Evolutionary conservation across 1,139 yeast species (phyloP).

Genomic region (Geotrichum europaeum): DNA sequence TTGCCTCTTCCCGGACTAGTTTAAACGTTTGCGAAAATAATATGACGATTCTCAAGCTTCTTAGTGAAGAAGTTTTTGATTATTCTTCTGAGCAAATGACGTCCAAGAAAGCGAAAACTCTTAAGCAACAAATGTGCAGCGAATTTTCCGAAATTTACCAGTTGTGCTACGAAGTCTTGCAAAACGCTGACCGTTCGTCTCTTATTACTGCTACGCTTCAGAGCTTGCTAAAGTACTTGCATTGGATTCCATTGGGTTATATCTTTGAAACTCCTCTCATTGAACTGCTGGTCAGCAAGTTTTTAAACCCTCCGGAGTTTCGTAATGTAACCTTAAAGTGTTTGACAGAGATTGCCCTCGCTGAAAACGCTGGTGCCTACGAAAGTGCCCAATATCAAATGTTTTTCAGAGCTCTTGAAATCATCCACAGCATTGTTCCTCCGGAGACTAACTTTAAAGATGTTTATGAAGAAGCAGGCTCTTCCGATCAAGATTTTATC

Average conservation of each 20-base stretch:
- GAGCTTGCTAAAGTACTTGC: conserved; percentile 76
- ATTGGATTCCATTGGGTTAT: conserved; percentile 90
- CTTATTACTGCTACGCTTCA: conserved; percentile 79
- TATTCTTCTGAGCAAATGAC: conserved; percentile 93
- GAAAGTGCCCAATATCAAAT: conserved; percentile 54
- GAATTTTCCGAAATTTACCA: conserved; percentile 93
- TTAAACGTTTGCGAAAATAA: conserved; percentile 95
- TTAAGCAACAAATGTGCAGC: conserved; percentile 76
- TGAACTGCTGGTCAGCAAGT: conserved; percentile 64
- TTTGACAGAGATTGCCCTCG: conserved; percentile 78
- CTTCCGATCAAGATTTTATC: conserved; percentile 86
- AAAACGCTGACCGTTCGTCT: conserved; percentile 77
- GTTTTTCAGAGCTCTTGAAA: conserved; percentile 71
- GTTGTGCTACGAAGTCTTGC: conserved; percentile 87
- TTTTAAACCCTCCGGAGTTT: conserved; percentile 71
- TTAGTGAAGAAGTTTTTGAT: conserved; percentile 95
- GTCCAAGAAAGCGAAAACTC: conserved; percentile 80
- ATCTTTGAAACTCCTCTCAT: conserved; percentile 83
- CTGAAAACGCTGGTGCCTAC: conserved; percentile 59
- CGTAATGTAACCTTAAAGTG: conserved; percentile 84
- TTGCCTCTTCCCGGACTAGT: conserved; percentile 74
- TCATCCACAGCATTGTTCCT: conserved; percentile 67
- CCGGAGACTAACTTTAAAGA: conserved; percentile 64
- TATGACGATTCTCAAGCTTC: conserved; percentile 81
- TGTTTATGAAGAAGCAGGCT: conserved; percentile 67